Evolutionary conservation across 805 yeast genomes (phyloP), one percentile per base, ranked within the genome.

Genomic region (Barnettozyma pratensis): DNA sequence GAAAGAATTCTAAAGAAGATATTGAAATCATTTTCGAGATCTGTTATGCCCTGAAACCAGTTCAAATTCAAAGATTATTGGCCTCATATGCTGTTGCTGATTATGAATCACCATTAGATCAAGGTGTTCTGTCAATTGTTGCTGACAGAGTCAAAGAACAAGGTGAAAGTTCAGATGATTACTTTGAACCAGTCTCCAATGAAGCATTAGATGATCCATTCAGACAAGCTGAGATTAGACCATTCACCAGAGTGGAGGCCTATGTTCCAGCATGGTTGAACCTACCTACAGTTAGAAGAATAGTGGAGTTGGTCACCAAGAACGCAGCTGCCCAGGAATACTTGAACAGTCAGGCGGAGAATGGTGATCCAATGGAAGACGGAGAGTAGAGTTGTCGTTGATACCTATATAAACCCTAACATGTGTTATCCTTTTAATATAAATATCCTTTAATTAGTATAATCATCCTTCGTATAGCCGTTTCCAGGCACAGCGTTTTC

Each of bases 221-320:
- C 66, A 81, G 89, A 70, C 75, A 75, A 50, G 83, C 85, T 47
- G 82, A 77, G 45, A 77, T 85, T 41, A 76, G 94, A 64, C 90
- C 90, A 48, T 87, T 87, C 76, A 75, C 86, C 62, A 72, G 87
- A 63, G 83, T 85, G 58, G 89, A 87, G 71, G 90, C 96, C 14
- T 94, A 91, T 63, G 92, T 94, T 53, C 99, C 99, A 37, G 91
- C 96, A 1, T 87, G 95, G 87, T 73, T 94, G 69, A 87, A 85
- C 57, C 80, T 91, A 55, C 98, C 98, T 40, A 83, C 80, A 38
- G 83, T 95, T 36, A 85, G 95, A 72, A 77, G 94, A 67, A 81
- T 94, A 42, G 87, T 91, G 37, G 97, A 91, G 65, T 74, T 94
- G 58, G 92, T 86, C 42, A 87, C 96, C 10, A 84, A 81, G 68